Conservation (phyloP, 73 alveolate genomes). For the Blepharisma stoltei region DNA sequence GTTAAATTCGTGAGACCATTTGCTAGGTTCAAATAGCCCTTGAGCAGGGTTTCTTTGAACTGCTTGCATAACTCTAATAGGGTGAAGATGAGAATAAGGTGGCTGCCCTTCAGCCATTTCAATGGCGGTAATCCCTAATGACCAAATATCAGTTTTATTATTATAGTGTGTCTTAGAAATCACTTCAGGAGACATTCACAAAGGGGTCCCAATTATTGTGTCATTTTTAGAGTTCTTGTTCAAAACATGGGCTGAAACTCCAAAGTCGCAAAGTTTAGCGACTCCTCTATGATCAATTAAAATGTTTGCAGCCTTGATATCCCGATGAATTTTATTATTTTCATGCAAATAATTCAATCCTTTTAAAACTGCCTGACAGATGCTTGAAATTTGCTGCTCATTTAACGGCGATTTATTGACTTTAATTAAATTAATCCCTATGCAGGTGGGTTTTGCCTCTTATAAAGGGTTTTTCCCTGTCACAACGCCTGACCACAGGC, state of each 20-base stretch:
- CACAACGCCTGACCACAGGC: no score
- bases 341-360: slow-evolving; percentile 55
- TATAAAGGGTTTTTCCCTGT: no score
- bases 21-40: background rate
- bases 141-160: slow-evolving; percentile 62
- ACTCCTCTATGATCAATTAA: slow-evolving; percentile 34
- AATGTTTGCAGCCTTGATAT: slow-evolving; percentile 52
- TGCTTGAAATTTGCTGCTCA: slow-evolving; percentile 42
- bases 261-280: slow-evolving; percentile 43
- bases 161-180: slow-evolving; percentile 55
- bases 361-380: slow-evolving; percentile 34
- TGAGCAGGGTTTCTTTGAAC: slow-evolving; percentile 22
- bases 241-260: slow-evolving; percentile 37
- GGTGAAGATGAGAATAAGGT: slow-evolving; percentile 57
- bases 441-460: no score
- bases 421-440: slow-evolving; percentile 49
- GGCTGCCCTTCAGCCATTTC: slow-evolving; percentile 56
- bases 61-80: background rate
- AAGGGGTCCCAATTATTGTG: slow-evolving; percentile 61
- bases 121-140: slow-evolving; percentile 54
- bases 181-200: slow-evolving; percentile 95
- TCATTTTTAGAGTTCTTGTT: slow-evolving; percentile 11
- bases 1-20: slow-evolving; percentile 15
- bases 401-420: slow-evolving; percentile 52
- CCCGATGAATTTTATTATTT: slow-evolving; percentile 52